Base-by-base conservation (phyloP, 371 early-diverging fungal genomes). In the Choanephora cucurbitarum region DNA sequence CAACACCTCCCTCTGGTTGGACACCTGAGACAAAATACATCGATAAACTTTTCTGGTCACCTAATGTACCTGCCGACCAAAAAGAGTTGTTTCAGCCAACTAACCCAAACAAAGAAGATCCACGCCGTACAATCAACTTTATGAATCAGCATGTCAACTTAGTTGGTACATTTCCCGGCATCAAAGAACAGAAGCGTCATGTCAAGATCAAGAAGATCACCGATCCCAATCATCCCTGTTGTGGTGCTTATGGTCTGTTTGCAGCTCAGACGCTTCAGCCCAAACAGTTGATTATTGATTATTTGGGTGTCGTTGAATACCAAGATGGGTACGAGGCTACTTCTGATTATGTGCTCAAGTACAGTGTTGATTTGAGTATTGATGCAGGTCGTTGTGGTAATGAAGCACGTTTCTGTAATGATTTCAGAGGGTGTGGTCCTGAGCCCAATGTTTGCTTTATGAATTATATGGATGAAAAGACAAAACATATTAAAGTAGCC, bases 341-440 rank as follows among this genome's bases (percentile, higher is more conserved):
- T 3, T 77, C 77, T 0, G 81, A 81, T 34, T 81, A 81, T 55
- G 78, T 79, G 10, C 49, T 81, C 1, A 62, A 69, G 3, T 66
- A 73, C 23, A 74, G 75, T 13, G 54, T 52, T 0, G 79, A 77
- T 34, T 33, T 75, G 11, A 79, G 77, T 1, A 72, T 81, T n/a
- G 81, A 81, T 55, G 81, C 81, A 0, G 75, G 63, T 15, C 60
- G 62, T 10, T 73, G 61, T 46, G 81, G 81, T 1, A 81, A 81
- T 52, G 81, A 81, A 51, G 79, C 77, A 9, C 53, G 81, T 2
- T 81, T 81, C 50, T 72, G 75, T 52, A 81, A 81, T 24, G 81
- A 81, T 49, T 81, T 75, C 32, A 63, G 81, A 24, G 81, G 81
- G 8, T 66, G 79, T 53, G 75, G 72, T 11, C 62, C 70, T 5